Evolutionary conservation across 192 early-diverging fungal species (phyloP).

Genomic region (Irineochytrium annulatum): DNA sequence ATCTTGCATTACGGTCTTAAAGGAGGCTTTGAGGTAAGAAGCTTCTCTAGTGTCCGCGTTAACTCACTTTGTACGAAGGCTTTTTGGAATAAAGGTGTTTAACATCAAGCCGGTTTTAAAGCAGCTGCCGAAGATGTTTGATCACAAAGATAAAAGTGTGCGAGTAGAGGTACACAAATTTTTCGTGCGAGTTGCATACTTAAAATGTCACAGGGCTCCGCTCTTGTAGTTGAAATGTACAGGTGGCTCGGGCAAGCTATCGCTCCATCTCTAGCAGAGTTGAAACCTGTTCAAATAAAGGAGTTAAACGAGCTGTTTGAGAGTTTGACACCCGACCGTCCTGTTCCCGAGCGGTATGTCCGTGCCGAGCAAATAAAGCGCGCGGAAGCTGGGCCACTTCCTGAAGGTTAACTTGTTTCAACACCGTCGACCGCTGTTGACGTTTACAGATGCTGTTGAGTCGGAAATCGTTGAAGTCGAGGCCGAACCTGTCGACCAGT

Average conservation of each 20-base stretch:
- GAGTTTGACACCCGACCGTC: constrained; percentile 55
- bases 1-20: constrained; percentile 51
- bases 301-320: constrained; percentile 86
- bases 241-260: constrained; percentile 88
- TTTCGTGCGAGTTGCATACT: constrained; percentile 2
- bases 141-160: constrained; percentile 89
- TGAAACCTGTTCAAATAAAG: constrained; percentile 93
- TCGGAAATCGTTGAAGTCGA: constrained; percentile 47
- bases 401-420: constrained; percentile 10
- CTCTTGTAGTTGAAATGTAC: constrained; percentile 81
- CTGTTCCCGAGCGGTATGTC: constrained; percentile 65
- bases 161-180: constrained; percentile 71
- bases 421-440: not conserved
- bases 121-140: constrained; percentile 82
- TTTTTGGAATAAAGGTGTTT: constrained; percentile 78
- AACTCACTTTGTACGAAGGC: constrained; percentile 25
- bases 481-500: constrained; percentile 64
- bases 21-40: constrained; percentile 29
- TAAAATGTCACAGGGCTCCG: constrained; percentile 43
- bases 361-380: constrained; percentile 71
- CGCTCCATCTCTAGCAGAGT: constrained; percentile 65
- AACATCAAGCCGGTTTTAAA: constrained; percentile 84
- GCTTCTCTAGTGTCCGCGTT: not conserved
- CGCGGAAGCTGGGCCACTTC: not conserved
- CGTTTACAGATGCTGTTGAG: constrained; percentile 20